A percentile compares a stretch with the other conserved stretches of the same genome.
phyloP scores from a whole-genome alignment of 192 early-diverging fungal species.

The Diversispora epigaea region DNA sequence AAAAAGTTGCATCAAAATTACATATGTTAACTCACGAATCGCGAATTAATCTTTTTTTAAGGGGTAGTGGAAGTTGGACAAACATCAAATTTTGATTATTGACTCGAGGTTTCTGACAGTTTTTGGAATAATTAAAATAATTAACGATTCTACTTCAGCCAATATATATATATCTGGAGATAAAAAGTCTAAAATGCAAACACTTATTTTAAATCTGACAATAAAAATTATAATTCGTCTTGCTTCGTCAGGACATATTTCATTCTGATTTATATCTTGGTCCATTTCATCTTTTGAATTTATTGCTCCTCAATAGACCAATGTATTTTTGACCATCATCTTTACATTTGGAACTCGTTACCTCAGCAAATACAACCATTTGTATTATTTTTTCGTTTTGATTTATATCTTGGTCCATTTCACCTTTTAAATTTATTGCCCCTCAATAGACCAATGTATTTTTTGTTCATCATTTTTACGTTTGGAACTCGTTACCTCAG shows the following conservation, averaged over 20 bases:
- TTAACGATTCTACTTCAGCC: background rate
- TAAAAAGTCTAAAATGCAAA: background rate
- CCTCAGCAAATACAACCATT: background rate
- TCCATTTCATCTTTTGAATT: background rate
- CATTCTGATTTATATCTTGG: background rate
- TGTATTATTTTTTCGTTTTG: background rate
- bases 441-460: background rate
- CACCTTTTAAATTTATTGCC: background rate
- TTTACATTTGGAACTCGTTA: conserved; percentile 4
- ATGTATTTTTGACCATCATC: background rate
- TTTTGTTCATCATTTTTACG: background rate
- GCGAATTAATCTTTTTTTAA: too few relatives aligned
- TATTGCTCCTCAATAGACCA: background rate
- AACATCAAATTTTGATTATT: background rate
- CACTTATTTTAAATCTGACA: background rate
- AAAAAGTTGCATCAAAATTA: too few relatives aligned
- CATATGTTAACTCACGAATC: too few relatives aligned
- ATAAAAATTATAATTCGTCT: background rate
- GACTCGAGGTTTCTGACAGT: background rate
- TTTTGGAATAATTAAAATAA: conserved; percentile 6
- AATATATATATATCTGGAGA: conserved; percentile 8
- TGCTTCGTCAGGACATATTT: background rate
- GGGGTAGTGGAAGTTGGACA: background rate
- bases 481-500: background rate
- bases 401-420: background rate